phyloP scores from a whole-genome alignment of 2,329 filamentous ascomycete species.

The Nemania sp. region DNA sequence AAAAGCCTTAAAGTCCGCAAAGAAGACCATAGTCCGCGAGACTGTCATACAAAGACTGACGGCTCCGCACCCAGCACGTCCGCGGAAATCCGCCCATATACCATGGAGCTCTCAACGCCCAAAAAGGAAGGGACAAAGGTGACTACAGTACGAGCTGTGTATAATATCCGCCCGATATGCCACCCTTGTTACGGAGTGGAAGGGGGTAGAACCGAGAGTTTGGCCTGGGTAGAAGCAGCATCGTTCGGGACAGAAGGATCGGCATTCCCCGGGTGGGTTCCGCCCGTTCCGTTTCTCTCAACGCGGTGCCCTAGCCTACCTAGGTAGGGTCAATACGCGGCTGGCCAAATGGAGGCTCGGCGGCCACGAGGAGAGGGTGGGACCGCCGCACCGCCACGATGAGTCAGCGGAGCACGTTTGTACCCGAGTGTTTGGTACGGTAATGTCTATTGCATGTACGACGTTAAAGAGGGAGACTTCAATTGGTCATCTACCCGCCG shows the following conservation, averaged over 20 bases:
- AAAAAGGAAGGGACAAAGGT: too few species aligned
- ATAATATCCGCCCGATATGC: too few species aligned
- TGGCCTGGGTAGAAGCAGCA: background rate
- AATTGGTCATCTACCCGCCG: background rate
- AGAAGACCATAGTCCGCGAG: too few species aligned
- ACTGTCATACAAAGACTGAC: too few species aligned
- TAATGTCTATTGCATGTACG: background rate
- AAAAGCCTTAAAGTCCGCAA: too few species aligned
- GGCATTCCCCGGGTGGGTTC: background rate
- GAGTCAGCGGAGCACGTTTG: background rate
- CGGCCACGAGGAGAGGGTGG: background rate
- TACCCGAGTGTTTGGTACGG: background rate
- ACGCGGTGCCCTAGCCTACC: background rate
- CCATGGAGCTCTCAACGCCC: too few species aligned
- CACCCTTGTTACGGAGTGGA: background rate
- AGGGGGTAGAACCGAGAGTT: background rate
- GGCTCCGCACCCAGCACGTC: too few species aligned
- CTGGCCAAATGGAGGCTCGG: background rate
- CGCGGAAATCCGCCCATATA: too few species aligned
- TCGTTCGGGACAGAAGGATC: background rate
- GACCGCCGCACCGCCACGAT: background rate
- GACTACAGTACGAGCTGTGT: too few species aligned
- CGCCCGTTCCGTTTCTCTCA: background rate
- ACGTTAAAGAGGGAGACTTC: background rate
- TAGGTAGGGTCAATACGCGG: background rate